These are phyloP conservation scores for Kurtzmaniella quercitrusa DNA, from an alignment of 1,139 yeast species.

Conservation along the genomic window DNA sequence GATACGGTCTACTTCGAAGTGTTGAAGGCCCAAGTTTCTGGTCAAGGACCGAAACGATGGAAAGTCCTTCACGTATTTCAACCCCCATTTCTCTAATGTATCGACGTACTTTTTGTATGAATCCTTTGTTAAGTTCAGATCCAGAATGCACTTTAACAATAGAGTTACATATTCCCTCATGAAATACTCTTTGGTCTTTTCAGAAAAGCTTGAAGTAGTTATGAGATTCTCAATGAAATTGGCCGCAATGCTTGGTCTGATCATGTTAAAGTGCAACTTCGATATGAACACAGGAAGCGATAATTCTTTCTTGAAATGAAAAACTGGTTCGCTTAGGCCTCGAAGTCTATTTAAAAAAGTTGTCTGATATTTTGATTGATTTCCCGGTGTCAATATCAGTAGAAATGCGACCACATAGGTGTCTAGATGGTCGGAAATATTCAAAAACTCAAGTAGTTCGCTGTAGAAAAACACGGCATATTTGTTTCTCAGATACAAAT, in stretches of 20 bases:
- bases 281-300: neutral
- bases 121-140: neutral
- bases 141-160: constrained; percentile 1
- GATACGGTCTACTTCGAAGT: constrained; percentile 20
- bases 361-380: constrained; percentile 3
- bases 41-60: constrained; percentile 17
- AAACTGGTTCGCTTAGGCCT: neutral
- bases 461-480: constrained; percentile 27
- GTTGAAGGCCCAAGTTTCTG: constrained; percentile 29
- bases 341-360: constrained; percentile 3
- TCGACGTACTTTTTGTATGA: constrained; percentile 1
- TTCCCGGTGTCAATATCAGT: constrained; percentile 4
- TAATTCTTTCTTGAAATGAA: constrained; percentile 3
- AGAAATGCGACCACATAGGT: constrained; percentile 4
- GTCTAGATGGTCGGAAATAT: constrained; percentile 4
- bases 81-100: constrained; percentile 3
- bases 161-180: constrained; percentile 3
- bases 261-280: constrained; percentile 15
- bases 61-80: constrained; percentile 4
- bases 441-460: constrained; percentile 17
- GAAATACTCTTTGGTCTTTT: constrained; percentile 4
- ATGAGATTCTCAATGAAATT: constrained; percentile 19
- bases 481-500: constrained; percentile 31
- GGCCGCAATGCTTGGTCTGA: constrained; percentile 18
- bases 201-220: constrained; percentile 10